A percentile compares a stretch with the other conserved stretches of the same genome.
These are phyloP conservation scores for Microstroma glucosiphilum DNA, from an alignment of 1,284 basidiomycete genomes.

Conservation along the genomic window DNA sequence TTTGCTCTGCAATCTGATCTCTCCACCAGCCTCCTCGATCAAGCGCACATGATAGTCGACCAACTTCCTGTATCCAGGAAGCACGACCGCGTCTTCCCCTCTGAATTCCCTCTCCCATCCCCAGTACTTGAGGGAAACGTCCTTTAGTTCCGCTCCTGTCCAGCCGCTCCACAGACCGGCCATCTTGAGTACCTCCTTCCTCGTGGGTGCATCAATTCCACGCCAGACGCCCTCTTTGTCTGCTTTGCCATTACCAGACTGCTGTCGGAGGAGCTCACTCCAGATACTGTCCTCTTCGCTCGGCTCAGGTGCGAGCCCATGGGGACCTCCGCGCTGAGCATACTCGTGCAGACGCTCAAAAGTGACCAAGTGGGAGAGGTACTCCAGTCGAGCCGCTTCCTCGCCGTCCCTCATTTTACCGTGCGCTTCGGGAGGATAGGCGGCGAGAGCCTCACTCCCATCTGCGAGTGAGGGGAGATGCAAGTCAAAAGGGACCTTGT, in stretches of 20 bases:
- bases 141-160: neutral
- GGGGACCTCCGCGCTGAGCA: neutral
- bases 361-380: neutral
- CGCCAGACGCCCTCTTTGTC: neutral
- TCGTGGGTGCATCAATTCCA: neutral
- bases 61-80: neutral
- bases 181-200: conserved; percentile 3
- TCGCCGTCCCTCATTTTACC: neutral
- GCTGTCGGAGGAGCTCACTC: neutral
- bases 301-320: neutral
- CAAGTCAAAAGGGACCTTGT: conserved; percentile 11
- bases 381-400: neutral
- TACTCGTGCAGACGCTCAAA: conserved; percentile 3
- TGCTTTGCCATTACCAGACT: neutral
- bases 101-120: conserved; percentile 3
- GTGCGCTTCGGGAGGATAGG: conserved; percentile 1
- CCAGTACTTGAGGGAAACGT: conserved; percentile 1
- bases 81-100: neutral
- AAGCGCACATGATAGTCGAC: neutral
- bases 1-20: neutral
- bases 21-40: neutral
- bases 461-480: conserved; percentile 8
- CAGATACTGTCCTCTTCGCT: neutral
- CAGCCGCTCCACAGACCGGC: neutral
- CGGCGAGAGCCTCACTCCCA: neutral